phyloP scores from a whole-genome alignment of 306 rosid genomes.

The Inga oerstediana region DNA sequence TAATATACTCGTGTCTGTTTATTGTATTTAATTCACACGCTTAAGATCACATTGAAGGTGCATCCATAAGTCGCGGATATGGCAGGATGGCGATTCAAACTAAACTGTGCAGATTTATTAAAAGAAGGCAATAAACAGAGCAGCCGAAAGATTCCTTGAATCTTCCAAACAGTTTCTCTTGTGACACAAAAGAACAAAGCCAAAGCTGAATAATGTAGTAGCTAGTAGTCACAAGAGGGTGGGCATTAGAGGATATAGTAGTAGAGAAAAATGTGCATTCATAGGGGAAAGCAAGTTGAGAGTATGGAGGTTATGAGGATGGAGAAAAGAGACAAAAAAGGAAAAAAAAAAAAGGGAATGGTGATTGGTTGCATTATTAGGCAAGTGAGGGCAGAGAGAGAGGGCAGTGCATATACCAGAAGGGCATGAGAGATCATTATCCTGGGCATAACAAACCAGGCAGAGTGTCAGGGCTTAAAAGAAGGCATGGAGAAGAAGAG shows the following conservation, averaged over 20 bases:
- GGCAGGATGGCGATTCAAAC: conserved; percentile 1
- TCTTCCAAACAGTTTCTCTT: conserved; percentile 18
- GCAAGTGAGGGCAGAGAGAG: neutral
- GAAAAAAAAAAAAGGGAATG: neutral
- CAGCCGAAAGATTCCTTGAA: conserved; percentile 22
- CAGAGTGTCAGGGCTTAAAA: neutral
- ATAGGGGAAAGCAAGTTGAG: neutral
- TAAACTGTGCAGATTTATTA: conserved; percentile 9
- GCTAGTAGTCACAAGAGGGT: neutral
- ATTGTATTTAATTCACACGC: conserved; percentile 5
- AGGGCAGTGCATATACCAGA: neutral
- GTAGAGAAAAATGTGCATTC: neutral
- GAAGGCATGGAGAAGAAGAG: neutral
- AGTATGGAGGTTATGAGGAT: conserved; percentile 20
- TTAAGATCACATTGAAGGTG: neutral
- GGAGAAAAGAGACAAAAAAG: conserved; percentile 31
- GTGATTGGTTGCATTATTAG: conserved; percentile 42
- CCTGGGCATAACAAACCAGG: neutral
- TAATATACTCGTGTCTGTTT: neutral
- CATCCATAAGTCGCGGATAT: conserved; percentile 1
- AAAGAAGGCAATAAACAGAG: neutral
- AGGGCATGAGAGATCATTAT: neutral
- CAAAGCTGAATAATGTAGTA: conserved; percentile 18
- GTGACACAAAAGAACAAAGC: conserved; percentile 23
- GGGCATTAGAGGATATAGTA: conserved; percentile 30